Evolutionary conservation across 2,329 filamentous ascomycete genomes (phyloP), one percentile per base, ranked within the genome.

Genomic region (Claviceps sp.): DNA sequence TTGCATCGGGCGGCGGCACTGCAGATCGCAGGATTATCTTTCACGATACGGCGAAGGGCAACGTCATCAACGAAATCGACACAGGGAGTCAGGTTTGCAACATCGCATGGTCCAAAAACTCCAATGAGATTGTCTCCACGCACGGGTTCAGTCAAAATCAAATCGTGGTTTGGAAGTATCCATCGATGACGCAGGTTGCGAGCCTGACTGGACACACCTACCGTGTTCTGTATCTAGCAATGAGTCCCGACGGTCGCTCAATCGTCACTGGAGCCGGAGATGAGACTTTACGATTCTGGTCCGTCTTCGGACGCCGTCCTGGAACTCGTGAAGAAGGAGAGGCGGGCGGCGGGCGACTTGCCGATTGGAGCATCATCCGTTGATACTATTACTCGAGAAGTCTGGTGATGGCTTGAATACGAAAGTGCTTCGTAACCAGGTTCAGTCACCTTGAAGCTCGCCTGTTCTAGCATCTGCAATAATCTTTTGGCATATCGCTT

Each of bases 21-120:
- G 93, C 90, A 22, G 93, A 98, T 67, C 81, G 93, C 51, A 86
- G 89, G 36, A 98, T 98, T 68, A 95, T 96, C 59, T 98, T 98
- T 68, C 95, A 95, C 80, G 94, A 98, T 65, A 98, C 93, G 0
- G 74, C 87, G 22, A 86, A 86, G n/a, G 89, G 88, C 4, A 77
- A 80, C 0, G 74, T 84, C 50, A 80, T 88, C 62, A 91, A 88
- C 64, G 90, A 95, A 65, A 82, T 97, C 55, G 93, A 98, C 64
- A 98, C 93, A 0, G 93, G 93, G 48, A 95, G 88, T 61, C 93
- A 98, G 67, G 93, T 98, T n/a, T 98, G 93, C 71, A 98, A 98
- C 63, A 75, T 98, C 44, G 87, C 90, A 4, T 98, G 94, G 90
- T 93, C 86, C 17, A 95, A 94, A 64, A 95, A 96, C 67, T 95